These are phyloP conservation scores for Paecilomyces fulvus DNA, from an alignment of 2,329 filamentous ascomycete species.

Conservation along the genomic window DNA sequence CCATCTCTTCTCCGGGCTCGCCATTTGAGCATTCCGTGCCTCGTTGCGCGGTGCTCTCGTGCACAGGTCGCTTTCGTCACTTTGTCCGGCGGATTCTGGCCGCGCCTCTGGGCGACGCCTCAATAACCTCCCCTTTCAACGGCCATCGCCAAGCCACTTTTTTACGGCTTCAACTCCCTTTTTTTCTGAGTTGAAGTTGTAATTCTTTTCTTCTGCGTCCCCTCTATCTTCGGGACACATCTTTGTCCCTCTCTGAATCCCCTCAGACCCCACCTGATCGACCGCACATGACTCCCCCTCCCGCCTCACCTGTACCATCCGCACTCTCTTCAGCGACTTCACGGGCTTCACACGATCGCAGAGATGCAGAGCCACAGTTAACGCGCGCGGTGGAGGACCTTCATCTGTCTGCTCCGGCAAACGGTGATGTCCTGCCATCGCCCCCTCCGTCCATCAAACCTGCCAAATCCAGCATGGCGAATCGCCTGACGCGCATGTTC, in stretches of 20 bases:
- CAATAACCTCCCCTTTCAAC: background rate
- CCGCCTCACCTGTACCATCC: slow-evolving; percentile 28
- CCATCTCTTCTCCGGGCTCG: background rate
- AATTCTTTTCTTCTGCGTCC: slow-evolving; percentile 6
- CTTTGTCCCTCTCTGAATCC: slow-evolving; percentile 15
- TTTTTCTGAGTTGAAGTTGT: slow-evolving; percentile 13
- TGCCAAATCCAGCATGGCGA: slow-evolving; percentile 35
- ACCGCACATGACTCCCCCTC: slow-evolving; percentile 14
- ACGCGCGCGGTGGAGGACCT: slow-evolving; percentile 36
- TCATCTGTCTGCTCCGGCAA: slow-evolving; percentile 26
- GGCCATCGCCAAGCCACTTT: slow-evolving; percentile 6
- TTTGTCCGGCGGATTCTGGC: background rate
- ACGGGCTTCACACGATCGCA: slow-evolving; percentile 29
- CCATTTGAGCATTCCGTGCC: slow-evolving; percentile 15
- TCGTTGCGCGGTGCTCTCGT: slow-evolving; percentile 8
- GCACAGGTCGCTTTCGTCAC: slow-evolving; percentile 4
- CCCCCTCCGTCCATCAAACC: slow-evolving; percentile 22
- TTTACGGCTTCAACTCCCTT: slow-evolving; percentile 12
- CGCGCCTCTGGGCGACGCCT: slow-evolving; percentile 1
- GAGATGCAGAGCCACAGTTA: slow-evolving; percentile 34
- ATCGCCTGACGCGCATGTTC: slow-evolving; percentile 40
- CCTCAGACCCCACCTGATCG: slow-evolving; percentile 5
- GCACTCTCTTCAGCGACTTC: slow-evolving; percentile 35
- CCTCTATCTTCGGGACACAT: slow-evolving; percentile 13
- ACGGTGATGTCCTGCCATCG: slow-evolving; percentile 25